Conservation (phyloP, 2,329 filamentous ascomycete species). For the Epichloe aotearoae region DNA sequence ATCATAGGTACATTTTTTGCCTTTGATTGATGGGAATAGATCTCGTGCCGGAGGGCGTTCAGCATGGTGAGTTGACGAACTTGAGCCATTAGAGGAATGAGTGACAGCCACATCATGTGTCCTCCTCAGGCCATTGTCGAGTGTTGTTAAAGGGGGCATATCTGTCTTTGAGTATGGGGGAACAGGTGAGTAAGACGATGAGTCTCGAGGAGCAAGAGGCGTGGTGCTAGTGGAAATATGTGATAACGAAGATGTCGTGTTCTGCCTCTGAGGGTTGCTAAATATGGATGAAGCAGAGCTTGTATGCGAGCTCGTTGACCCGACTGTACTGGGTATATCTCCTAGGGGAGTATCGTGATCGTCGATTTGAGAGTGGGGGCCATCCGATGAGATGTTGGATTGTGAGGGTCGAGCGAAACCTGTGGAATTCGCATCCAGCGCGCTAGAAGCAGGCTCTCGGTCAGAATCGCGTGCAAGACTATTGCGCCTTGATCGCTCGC, state of each 20-base stretch:
- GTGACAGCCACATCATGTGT: conserved; percentile 11
- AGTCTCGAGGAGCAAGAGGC: conserved; percentile 26
- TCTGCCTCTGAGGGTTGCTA: conserved; percentile 35
- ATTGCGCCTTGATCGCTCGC: conserved; percentile 17
- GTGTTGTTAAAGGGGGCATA: conserved; percentile 38
- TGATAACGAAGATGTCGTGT: conserved; percentile 28
- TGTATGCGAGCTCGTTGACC: conserved; percentile 58
- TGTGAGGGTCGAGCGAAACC: conserved; percentile 11
- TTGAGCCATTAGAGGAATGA: conserved; percentile 20
- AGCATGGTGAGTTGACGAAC: conserved; percentile 20
- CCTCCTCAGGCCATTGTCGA: conserved; percentile 21
- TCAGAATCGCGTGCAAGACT: conserved; percentile 12
- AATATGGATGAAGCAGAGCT: conserved; percentile 62
- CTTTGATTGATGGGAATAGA: conserved; percentile 37
- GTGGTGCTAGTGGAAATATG: conserved; percentile 24
- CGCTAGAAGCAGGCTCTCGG: conserved; percentile 11
- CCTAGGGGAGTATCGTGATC: conserved; percentile 46
- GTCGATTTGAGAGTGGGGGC: conserved; percentile 26
- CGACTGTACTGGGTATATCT: conserved; percentile 57
- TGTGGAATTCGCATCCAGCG: conserved; percentile 14
- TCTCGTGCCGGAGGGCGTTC: conserved; percentile 44
- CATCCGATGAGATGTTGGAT: conserved; percentile 13
- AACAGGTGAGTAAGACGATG: conserved; percentile 35
- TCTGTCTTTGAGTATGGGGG: conserved; percentile 40
- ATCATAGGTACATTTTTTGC: conserved; percentile 48